Evolutionary conservation across 1,284 basidiomycete genomes (phyloP).

Genomic region (Ustilago trichophora): DNA sequence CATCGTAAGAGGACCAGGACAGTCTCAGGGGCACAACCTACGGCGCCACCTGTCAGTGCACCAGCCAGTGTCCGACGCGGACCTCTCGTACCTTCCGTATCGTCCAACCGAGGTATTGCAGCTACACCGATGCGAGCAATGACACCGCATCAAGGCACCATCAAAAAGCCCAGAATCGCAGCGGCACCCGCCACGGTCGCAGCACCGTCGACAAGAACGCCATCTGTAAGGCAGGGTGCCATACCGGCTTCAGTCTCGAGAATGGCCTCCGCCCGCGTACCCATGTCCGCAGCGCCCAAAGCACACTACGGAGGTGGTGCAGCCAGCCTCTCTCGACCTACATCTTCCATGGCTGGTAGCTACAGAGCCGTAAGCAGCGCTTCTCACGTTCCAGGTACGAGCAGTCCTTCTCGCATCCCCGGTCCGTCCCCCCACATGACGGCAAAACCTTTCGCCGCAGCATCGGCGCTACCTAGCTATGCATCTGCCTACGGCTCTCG

Average conservation of each 20-base stretch:
- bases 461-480: conserved; percentile 11
- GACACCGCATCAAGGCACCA: conserved; percentile 28
- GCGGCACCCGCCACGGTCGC: conserved; percentile 28
- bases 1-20: conserved; percentile 36
- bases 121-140: conserved; percentile 37
- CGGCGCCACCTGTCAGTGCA: conserved; percentile 24
- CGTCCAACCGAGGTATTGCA: conserved; percentile 25
- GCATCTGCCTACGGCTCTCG: conserved; percentile 21
- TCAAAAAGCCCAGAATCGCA: conserved; percentile 38
- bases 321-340: conserved; percentile 24
- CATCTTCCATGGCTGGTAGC: conserved; percentile 26
- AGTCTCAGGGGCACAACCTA: conserved; percentile 14
- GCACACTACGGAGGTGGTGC: conserved; percentile 12
- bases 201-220: conserved; percentile 12
- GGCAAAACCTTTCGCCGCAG: conserved; percentile 14
- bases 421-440: conserved; percentile 17
- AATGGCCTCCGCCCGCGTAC: conserved; percentile 27
- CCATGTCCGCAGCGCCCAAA: conserved; percentile 28
- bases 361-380: conserved; percentile 31
- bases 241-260: conserved; percentile 23
- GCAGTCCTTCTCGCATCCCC: conserved; percentile 44
- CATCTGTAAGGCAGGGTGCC: conserved; percentile 13
- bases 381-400: conserved; percentile 21
- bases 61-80: conserved; percentile 32
- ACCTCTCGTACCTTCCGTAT: conserved; percentile 20